Base-by-base conservation (phyloP, 106 monocot species). In the Apostasia shenzhenica region DNA sequence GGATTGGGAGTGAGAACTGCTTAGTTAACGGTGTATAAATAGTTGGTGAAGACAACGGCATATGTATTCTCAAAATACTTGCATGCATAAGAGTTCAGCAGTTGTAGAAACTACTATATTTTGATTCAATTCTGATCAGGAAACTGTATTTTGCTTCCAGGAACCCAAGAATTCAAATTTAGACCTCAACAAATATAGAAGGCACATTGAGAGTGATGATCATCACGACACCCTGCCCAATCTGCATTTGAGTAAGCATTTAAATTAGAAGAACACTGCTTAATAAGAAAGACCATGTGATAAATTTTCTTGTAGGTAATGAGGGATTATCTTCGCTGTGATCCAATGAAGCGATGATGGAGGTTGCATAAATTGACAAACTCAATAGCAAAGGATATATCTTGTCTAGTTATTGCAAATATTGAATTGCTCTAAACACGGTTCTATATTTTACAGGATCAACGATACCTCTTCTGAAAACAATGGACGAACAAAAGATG, bases 71-170 rank as follows among this genome's bases (percentile, higher is more conserved):
- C 2, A 7, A 9, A 0, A 73, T 1, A 12, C 43, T 58, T 41
- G 42, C 8, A 73, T 6, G 54, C 73, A 73, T 11, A 40, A 51
- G 26, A 26, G 26, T 10, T 48, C 7, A 14, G 61, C 54, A 11
- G 53, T 7, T 39, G 41, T 13, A 56, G 8, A 71, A 6, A 2
- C 14, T 10, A 26, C 61, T 8, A 62, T 59, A 61, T 48, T 72
- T 61, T 49, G 49, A 57, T 62, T 72, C 47, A 39, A 48, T 62
- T 6, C 47, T 72, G 72, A 72, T 8, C 49, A 1, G n/a, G 72
- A 48, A 12, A 72, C 46, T 9, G 61, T 61, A 11, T 8, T 3
- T 60, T 72, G 60, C 14, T 72, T 72, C 26, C 51, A 46, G 72
- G 1, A 37, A 45, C 14, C 72, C 61, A 72, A 1, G 72, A 61